phyloP scores from a whole-genome alignment of 2,329 filamentous ascomycete genomes.

The Penicillium sp. region DNA sequence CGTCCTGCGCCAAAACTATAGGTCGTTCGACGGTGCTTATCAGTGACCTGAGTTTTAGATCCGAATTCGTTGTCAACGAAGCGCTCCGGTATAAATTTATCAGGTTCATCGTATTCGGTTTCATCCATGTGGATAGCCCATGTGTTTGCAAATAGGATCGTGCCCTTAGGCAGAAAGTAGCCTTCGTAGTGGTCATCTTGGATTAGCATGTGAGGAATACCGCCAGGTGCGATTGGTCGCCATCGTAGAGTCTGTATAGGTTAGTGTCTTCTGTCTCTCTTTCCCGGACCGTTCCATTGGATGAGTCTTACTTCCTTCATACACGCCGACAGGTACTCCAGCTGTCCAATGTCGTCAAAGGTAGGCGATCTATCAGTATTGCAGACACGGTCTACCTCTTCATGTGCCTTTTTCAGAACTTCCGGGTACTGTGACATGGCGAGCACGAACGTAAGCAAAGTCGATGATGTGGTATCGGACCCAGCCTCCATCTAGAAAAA shows the following conservation, averaged over 20 bases:
- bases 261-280: not conserved
- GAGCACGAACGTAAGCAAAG: conserved; percentile 18
- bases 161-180: conserved; percentile 23
- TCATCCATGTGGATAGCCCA: conserved; percentile 25
- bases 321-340: not conserved
- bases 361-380: not conserved
- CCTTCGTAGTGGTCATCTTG: conserved; percentile 23
- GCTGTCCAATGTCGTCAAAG: not conserved
- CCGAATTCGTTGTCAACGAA: conserved; percentile 3
- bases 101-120: conserved; percentile 10
- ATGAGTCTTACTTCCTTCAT: not conserved
- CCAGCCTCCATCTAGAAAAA: conserved; percentile 20
- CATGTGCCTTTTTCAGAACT: conserved; percentile 6
- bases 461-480: conserved; percentile 24
- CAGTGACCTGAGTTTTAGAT: not conserved
- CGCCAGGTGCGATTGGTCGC: conserved; percentile 15
- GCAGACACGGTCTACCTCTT: not conserved
- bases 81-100: conserved; percentile 21
- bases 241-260: conserved; percentile 16
- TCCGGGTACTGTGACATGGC: conserved; percentile 3
- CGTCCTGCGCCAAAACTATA: conserved; percentile 2
- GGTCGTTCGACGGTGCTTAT: not conserved
- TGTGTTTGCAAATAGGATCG: conserved; percentile 16
- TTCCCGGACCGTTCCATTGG: accelerated
- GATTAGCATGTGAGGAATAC: conserved; percentile 23